Conservation (phyloP, 75 land plant species). For the Sequoia sempervirens region DNA sequence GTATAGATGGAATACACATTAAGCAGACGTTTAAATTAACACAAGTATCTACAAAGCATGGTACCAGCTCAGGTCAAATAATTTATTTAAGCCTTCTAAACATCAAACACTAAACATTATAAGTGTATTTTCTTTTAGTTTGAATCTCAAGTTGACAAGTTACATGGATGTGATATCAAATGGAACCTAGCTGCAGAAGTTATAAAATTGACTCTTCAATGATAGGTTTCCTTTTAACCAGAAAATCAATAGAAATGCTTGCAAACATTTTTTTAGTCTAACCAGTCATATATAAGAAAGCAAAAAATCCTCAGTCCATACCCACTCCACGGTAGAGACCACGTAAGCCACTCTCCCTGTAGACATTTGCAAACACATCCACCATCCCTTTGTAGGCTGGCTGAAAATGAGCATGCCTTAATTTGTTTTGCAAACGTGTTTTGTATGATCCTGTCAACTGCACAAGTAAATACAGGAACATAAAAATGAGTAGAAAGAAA, state of each 20-base stretch:
- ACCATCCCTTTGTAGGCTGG: constrained; percentile 63
- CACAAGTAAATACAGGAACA: neutral
- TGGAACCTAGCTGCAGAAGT: neutral
- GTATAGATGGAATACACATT: neutral
- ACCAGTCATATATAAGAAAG: neutral
- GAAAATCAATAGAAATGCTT: neutral
- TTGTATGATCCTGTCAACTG: constrained; percentile 7
- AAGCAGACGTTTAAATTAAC: neutral
- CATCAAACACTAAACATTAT: neutral
- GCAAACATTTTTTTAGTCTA: neutral
- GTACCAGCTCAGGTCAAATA: neutral
- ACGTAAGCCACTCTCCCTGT: constrained; percentile 61
- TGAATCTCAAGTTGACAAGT: neutral
- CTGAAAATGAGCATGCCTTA: constrained; percentile 13
- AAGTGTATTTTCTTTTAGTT: neutral
- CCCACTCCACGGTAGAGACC: constrained; percentile 87
- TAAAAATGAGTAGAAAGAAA: neutral
- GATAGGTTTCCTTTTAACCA: neutral
- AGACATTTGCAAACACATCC: constrained; percentile 57
- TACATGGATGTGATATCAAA: neutral
- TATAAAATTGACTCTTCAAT: neutral
- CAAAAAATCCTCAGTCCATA: constrained; percentile 19
- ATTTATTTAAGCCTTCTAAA: neutral
- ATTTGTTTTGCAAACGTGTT: constrained; percentile 7
- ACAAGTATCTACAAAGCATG: neutral